Base-by-base conservation (phyloP, 2,329 filamentous ascomycete species). In the Fusarium clavum region DNA sequence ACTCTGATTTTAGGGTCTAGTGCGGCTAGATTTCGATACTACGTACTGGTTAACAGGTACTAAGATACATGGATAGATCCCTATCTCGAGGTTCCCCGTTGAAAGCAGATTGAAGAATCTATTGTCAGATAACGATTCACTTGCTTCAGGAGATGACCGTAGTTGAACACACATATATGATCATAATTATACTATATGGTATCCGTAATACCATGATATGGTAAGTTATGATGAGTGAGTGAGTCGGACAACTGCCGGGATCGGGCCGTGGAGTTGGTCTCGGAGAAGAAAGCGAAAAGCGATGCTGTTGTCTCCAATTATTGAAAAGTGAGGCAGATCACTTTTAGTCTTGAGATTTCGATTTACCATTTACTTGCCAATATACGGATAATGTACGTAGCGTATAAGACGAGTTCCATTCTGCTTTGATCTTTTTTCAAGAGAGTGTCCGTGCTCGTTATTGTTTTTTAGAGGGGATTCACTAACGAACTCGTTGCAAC, bases 231-330 rank as follows among this genome's bases (percentile, higher is more conserved):
- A 14, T 9, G 30, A 49, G 29, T 18, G 30, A 38, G 48, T 38
- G 30, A 51, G 32, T 52, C 32, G 32, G 54, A 47, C 29, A 48
- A 48, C 61, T 60, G 34, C 63, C 61, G 54, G 54, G 67, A 62
- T 70, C 62, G 52, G 67, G 58, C 54, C 53, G 44, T 57, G 25
- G 49, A 52, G 38, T 53, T 57, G 53, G 38, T 32, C 44, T 69
- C 60, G 55, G 61, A 61, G 53, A 47, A 47, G 53, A 45, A 66
- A 20, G 30, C 41, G 60, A 45, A 29, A 69, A 32, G 30, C 41
- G 49, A 53, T 60, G 54, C 40, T 57, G 18, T 56, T 44, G 20
- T 57, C 34, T 38, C 34, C 34, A 38, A 12, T 45, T 40, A 51
- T 60, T 34, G 18, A 25, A 13, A 44, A 56, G 20, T 56, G 48